Conservation (phyloP, 805 yeast genomes). For the Ogataea haglerorum region DNA sequence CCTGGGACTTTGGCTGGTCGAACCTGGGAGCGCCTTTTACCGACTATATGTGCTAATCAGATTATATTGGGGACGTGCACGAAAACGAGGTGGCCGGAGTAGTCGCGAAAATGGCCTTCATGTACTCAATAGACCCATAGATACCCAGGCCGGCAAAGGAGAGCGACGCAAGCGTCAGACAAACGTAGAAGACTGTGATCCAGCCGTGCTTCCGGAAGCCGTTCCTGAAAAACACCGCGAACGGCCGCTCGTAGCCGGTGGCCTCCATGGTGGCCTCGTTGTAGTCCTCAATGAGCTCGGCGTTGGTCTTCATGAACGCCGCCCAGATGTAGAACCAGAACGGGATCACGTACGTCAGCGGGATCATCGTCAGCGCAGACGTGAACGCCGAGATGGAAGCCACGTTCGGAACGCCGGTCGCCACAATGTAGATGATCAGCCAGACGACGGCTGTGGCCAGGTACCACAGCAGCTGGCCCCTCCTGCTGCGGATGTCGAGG, state of each 20-base stretch:
- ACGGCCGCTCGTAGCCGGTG: constrained; percentile 3
- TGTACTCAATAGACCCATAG: constrained; percentile 28
- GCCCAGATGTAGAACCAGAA: constrained; percentile 22
- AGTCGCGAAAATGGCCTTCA: constrained; percentile 24
- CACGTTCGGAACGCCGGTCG: constrained; percentile 30
- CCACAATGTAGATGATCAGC: constrained; percentile 18
- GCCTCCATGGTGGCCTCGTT: constrained; percentile 4
- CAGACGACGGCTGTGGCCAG: constrained; percentile 15
- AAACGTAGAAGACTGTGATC: constrained; percentile 18
- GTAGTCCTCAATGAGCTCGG: constrained; percentile 4
- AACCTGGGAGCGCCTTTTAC: constrained; percentile 3
- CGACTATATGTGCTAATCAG: neutral
- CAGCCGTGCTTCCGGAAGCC: constrained; percentile 22
- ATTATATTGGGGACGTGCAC: constrained; percentile 28
- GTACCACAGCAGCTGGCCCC: constrained; percentile 27
- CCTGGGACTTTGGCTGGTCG: constrained; percentile 12
- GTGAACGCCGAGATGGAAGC: constrained; percentile 26
- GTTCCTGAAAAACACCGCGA: neutral
- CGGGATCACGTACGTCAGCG: constrained; percentile 30
- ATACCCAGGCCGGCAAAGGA: constrained; percentile 32
- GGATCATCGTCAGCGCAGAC: constrained; percentile 28
- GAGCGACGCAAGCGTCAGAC: constrained; percentile 25
- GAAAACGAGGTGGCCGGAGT: constrained; percentile 32
- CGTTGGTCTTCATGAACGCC: constrained; percentile 17
- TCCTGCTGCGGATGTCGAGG: constrained; percentile 33